Base-by-base conservation (phyloP, 495 filamentous ascomycete genomes). In the Immersiella caudata region DNA sequence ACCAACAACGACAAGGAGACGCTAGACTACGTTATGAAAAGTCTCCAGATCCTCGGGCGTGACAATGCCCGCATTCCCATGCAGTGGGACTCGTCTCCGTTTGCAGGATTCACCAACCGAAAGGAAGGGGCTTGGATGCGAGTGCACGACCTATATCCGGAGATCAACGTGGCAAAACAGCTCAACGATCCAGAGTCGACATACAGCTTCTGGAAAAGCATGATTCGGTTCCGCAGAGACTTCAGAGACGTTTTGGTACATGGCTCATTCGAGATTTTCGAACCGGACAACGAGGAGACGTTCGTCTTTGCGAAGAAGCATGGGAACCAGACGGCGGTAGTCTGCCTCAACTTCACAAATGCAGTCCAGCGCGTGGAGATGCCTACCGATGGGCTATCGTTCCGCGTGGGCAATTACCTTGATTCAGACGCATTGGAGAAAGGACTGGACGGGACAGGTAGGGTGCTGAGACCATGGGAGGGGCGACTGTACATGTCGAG, bases 41-140 rank as follows among this genome's bases (percentile, higher is more conserved):
- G 81, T 71, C 73, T 91, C 79, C 72, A 91, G 71, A 76, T 87
- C 73, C 60, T 85, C 63, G 70, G 85, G 74, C 71, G 86, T 8
- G 86, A 88, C 69, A 79, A 89, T 70, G 81, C 84, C 21, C 75
- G 86, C 1, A 71, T 80, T 26, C 86, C 86, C 3, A 88, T 91
- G 81, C 88, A 89, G 68, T 91, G 89, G 89, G 77, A 85, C 64
- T 14, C 21, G 49, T 61, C 63, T 12, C 35, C 57, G 24, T 68
- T 69, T 54, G 71, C 73, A 11, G 74, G 74, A 16, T 76, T 76
- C 46, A 76, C 74, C 1, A 62, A 74, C 57, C 2, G 29, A 7
- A n/a, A 62, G 33, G 21, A 62, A 18, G 73, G 68, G 20, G 64
- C 67, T 54, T 90, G 87, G 87, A 89, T 88, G 85, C 74, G 84